Evolutionary conservation across 2,329 filamentous ascomycete genomes (phyloP), one percentile per base, ranked within the genome.

Genomic region (Trichoderma polysporum): DNA sequence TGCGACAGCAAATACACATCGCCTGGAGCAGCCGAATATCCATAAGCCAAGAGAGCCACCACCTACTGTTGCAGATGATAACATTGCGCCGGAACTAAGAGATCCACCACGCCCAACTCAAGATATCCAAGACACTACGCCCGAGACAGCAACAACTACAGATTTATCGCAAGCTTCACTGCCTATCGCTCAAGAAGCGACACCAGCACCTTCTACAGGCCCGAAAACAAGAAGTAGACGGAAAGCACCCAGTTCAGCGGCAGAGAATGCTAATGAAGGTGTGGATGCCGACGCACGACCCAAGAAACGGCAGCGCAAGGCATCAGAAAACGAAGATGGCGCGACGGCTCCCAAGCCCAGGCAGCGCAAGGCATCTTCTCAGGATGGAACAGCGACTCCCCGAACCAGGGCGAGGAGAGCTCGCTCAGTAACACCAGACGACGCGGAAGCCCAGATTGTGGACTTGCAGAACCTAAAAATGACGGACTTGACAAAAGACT

Each of bases 391-490:
- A 56, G 68, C 71, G 31, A 71, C 71, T 6, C 72, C 72, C 41
- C 71, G 73, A 60, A 68, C 74, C 17, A 74, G 60, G 56, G 52
- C 72, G 62, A 71, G 80, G 68, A 71, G 77, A 50, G 78, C 81
- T 62, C 82, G 85, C 67, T 82, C 84, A 17, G 70, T 79, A 3
- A 90, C 88, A 0, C 89, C 89, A 1, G 87, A 90, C 62, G 86
- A 89, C 70, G 86, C 88, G 3, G 88, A 91, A 72, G 76, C 79
- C 27, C 83, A 85, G 67, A 77, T 85, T 69, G 88, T 94, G 64
- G 90, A 93, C 73, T 82, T 87, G 25, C 84, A 85, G 27, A 85
- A 84, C 3, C 84, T 91, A 29, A 91, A 87, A 63, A 92, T 95
- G 88, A 85, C 84, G 50, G 90, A 93, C 66, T 79, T 95, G 3